These are phyloP conservation scores for Raphanus raphanistrum DNA, from an alignment of 345 rosid species.

Conservation along the genomic window DNA sequence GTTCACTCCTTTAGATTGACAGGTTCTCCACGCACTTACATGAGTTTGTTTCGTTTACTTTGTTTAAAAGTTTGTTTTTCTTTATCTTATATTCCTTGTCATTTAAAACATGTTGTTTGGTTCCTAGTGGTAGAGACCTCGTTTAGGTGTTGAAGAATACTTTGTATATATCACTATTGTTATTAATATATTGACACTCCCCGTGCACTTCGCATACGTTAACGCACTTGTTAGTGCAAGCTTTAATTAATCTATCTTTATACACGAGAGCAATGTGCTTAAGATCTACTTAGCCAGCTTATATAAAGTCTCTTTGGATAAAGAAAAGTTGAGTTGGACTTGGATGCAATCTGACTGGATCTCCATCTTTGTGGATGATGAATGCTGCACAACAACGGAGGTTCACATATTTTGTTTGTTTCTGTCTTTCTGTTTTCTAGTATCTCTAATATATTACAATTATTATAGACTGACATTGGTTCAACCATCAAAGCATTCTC, in stretches of 20 bases:
- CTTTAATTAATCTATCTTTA: not conserved
- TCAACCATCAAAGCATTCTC: not conserved
- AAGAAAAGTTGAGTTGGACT: constrained; percentile 16
- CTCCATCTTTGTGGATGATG: constrained; percentile 17
- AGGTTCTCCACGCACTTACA: not conserved
- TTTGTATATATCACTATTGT: not conserved
- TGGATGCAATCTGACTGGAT: constrained; percentile 28
- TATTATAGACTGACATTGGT: not conserved
- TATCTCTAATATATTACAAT: not conserved
- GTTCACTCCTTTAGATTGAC: not conserved
- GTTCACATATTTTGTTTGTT: not conserved
- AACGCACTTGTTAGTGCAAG: not conserved
- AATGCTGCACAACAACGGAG: constrained; percentile 1
- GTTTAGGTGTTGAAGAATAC: not conserved
- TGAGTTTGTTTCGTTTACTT: not conserved
- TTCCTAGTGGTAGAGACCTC: not conserved
- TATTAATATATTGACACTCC: not conserved
- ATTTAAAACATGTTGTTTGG: not conserved
- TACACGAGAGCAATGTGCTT: constrained; percentile 3
- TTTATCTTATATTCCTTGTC: not conserved
- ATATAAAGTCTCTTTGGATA: constrained; percentile 1
- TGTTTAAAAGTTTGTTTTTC: not conserved
- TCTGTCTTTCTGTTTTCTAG: not conserved
- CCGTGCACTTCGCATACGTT: not conserved
- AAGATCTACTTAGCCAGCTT: constrained; percentile 17